A percentile compares a stretch with the other conserved stretches of the same genome.
Conservation (phyloP, 306 rosid species). For the Citrullus colocynthis region DNA sequence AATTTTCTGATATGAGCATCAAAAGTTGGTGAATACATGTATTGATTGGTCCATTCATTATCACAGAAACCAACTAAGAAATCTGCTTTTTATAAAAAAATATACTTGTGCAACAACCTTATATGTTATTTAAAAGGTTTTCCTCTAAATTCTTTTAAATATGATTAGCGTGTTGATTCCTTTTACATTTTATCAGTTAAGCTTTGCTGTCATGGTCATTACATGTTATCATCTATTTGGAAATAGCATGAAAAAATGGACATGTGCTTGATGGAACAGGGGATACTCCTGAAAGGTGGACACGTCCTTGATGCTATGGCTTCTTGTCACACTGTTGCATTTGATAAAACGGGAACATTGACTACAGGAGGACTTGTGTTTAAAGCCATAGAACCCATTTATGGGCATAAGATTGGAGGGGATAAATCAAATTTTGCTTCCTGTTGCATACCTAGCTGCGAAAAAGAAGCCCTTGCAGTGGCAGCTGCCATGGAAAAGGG, state of each 20-base stretch:
- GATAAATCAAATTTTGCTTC: constrained; percentile 29
- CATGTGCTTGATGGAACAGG: constrained; percentile 28
- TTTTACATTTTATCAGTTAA: background rate
- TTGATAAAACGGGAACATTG: constrained; percentile 97
- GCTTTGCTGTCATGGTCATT: background rate
- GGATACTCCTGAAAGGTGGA: constrained; percentile 91
- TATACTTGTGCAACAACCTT: background rate
- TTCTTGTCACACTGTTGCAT: constrained; percentile 84
- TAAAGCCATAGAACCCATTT: constrained; percentile 93
- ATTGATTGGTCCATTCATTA: background rate
- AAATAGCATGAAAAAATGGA: background rate
- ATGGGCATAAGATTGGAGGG: constrained; percentile 44
- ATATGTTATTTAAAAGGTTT: background rate
- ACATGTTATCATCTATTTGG: background rate
- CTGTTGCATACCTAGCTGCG: constrained; percentile 89
- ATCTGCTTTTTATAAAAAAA: background rate
- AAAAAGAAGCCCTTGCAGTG: constrained; percentile 95
- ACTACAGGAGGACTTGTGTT: constrained; percentile 87
- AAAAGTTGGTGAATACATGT: background rate
- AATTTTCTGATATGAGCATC: background rate
- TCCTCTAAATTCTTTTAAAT: background rate
- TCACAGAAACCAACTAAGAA: background rate
- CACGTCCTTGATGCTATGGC: constrained; percentile 92
- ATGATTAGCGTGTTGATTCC: background rate
- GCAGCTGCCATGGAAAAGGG: constrained; percentile 99